Evolutionary conservation across 306 rosid species (phyloP).

Genomic region (Echinosophora koreensis): DNA sequence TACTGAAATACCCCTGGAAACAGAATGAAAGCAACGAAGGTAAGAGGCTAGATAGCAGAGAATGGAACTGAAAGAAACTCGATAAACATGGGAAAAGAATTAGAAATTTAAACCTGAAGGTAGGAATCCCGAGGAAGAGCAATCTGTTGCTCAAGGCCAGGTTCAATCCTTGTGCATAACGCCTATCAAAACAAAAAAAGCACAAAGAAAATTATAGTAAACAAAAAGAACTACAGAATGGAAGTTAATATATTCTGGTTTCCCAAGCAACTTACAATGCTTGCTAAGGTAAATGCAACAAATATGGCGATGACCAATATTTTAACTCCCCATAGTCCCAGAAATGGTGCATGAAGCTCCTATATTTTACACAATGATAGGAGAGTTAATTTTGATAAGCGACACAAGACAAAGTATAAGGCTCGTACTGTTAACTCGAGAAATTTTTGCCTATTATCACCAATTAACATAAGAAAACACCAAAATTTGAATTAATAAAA

Average conservation of each 20-base stretch:
- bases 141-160: conserved; percentile 95
- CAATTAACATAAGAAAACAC: conserved; percentile 36
- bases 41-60: conserved; percentile 33
- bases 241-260: conserved; percentile 29
- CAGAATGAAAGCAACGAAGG: conserved; percentile 1
- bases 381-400: conserved; percentile 37
- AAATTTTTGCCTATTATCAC: conserved; percentile 25
- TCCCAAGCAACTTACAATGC: conserved; percentile 82
- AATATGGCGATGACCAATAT: conserved; percentile 73
- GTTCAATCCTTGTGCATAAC: conserved; percentile 82
- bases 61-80: conserved; percentile 37
- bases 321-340: conserved; percentile 88
- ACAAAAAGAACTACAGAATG: conserved; percentile 15
- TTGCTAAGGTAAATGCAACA: conserved; percentile 77
- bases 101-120: conserved; percentile 78
- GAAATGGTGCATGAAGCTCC: conserved; percentile 93
- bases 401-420: conserved; percentile 36
- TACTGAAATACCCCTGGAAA: conserved; percentile 81
- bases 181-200: conserved; percentile 59
- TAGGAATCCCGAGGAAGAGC: conserved; percentile 98
- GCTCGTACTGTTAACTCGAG: conserved; percentile 14
- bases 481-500: conserved; percentile 25
- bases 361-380: conserved; percentile 50
- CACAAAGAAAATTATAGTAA: conserved; percentile 28
- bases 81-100: conserved; percentile 23